Evolutionary conservation across 257 asterid species (phyloP), one percentile per base, ranked within the genome.

Genomic region (Vinca minor): DNA sequence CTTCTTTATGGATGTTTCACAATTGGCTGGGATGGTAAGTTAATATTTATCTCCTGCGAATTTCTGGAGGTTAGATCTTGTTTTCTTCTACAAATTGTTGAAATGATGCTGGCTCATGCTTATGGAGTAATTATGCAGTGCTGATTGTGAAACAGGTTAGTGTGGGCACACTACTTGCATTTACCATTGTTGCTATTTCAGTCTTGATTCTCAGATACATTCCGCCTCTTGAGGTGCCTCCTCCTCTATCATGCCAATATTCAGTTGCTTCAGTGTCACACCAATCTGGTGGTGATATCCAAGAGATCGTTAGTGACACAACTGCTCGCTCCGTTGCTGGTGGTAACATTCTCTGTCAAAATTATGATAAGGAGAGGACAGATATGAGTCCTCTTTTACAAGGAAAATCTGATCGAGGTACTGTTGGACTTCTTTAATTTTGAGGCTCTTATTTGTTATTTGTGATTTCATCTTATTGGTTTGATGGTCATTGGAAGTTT

Each of bases 1-100:
- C 65, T 77, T 77, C 61, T 62, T 77, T 41, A 77, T 77, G 82
- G 82, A 77, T 63, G 82, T 77, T 21, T 66, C 82, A 35, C 78
- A 77, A 63, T 59, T 69, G 64, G 77, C 82, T 10, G 82, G 78
- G 56, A 77, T 77, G 82, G 82, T 77, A 72, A 65, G 42, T 15
- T 21, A 47, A 7, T 26, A 34, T 2, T 2, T 53, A 45, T 38
- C 31, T n/a, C 46, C 34, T 18, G 5, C 25, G 59, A 26, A 31
- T 23, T 14, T 60, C 49, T 21, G 28, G 8, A 29, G 58, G 34
- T 5, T 14, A 20, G 23, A 31, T n/a, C 59, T 48, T 49, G 35
- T 61, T 20, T 38, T 61, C 38, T 36, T 61, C 21, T 32, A n/a
- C 28, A 68, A 4, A 7, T 14, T 41, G 71, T 35, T 59, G 47